Percentiles rank a stretch among this genome's conserved stretches.
These are phyloP conservation scores for Globisporangium yorkense DNA, from an alignment of 352 stramenopile species.

Conservation along the genomic window DNA sequence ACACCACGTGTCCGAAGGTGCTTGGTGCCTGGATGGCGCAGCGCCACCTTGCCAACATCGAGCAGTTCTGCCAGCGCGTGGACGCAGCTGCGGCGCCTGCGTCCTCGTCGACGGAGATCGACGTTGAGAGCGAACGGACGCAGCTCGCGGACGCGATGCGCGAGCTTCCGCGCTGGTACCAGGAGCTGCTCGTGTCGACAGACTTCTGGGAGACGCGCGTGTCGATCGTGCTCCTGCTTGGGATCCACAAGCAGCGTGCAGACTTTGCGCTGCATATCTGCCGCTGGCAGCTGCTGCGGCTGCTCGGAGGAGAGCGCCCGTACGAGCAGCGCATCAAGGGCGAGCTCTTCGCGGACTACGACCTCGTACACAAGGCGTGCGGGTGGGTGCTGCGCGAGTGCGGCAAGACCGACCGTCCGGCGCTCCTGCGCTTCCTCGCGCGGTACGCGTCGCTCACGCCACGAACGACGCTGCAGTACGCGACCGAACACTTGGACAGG, in stretches of 20 bases:
- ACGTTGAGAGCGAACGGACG: background rate
- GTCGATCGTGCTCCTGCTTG: constrained; percentile 15
- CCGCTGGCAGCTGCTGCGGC: constrained; percentile 9
- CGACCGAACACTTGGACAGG: constrained; percentile 16
- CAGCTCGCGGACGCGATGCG: constrained; percentile 1
- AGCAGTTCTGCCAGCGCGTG: background rate
- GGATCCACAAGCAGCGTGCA: background rate
- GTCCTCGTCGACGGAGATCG: background rate
- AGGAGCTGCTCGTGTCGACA: constrained; percentile 11
- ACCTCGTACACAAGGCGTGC: constrained; percentile 18
- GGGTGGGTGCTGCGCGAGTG: constrained; percentile 19
- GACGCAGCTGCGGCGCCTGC: background rate
- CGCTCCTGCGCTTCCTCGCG: constrained; percentile 8
- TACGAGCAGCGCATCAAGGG: constrained; percentile 13
- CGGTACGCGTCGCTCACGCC: constrained; percentile 7
- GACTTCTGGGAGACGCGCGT: constrained; percentile 19
- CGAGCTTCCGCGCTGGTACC: constrained; percentile 13
- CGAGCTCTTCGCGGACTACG: constrained; percentile 12
- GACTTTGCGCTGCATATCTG: constrained; percentile 7
- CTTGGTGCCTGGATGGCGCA: constrained; percentile 6
- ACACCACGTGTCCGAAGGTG: constrained; percentile 6
- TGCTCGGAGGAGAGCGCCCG: background rate
- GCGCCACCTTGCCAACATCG: background rate
- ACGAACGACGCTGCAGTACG: constrained; percentile 18
- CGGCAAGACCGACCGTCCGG: constrained; percentile 1